Base-by-base conservation (phyloP, 176 grass and related monocot genomes). In the Oryza officinalis region DNA sequence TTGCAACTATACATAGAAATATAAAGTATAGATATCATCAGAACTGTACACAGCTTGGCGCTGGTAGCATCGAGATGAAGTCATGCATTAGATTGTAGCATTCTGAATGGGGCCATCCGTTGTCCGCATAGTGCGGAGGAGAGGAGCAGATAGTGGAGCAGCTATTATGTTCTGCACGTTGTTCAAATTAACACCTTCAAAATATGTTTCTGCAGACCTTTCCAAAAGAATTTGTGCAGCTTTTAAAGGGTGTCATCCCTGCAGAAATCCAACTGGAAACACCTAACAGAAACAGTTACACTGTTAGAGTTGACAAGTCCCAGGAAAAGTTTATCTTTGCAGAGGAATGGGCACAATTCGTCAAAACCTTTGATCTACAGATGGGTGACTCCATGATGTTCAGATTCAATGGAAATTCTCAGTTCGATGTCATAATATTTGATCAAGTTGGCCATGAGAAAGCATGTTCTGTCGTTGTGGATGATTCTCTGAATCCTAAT, bases 401-500 rank as follows among this genome's bases (percentile, higher is more conserved):
- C 27, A 75, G 72, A 75, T 75, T 31, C 27, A 6, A 54, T 2
- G 72, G 46, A 18, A 54, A 75, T 17, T 52, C 46, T 30, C 49
- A 75, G 9, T 75, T 52, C 54, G 31, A 5, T 75, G 45, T 54
- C 72, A 75, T 75, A 31, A 75, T 75, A 1, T 52, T 75, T 32
- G 72, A 75, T 31, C 15, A 75, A 54, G 2, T 6, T 75, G 72
- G 72, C 17, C 28, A 45, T 54, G 72, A 75, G 72, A 75, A 54
- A 30, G 72, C 72, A 75, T 52, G 5, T 18, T 57, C 73, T 57
- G 73, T 35, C 4, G 30, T 75, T 59, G 0, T 8, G 73, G 73
- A 59, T 57, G 46, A 46, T 75, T 31, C 10, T 75, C 45, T 18
- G 26, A 5, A 38, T 38, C 1, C 27, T 74, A 1, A 2, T 54